phyloP scores from a whole-genome alignment of 2,329 filamentous ascomycete genomes.

The Penicillium sp. region DNA sequence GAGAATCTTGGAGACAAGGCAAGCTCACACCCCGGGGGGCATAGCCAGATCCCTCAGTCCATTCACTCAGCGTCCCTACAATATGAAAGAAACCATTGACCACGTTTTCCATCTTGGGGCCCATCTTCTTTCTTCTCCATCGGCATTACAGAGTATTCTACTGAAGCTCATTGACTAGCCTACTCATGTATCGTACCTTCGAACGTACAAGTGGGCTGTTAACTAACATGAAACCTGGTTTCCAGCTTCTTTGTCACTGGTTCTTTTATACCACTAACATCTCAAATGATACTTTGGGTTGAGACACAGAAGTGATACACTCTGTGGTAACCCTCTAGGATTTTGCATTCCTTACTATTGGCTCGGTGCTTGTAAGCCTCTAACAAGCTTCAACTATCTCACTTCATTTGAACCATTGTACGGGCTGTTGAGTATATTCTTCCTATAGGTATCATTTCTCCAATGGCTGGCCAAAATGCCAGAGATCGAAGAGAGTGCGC shows the following conservation, averaged over 20 bases:
- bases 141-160: not conserved
- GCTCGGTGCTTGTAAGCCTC: not conserved
- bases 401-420: not conserved
- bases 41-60: not conserved
- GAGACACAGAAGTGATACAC: not conserved
- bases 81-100: not conserved
- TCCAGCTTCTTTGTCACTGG: not conserved
- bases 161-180: not conserved
- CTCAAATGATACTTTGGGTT: not conserved
- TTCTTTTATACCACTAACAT: not conserved
- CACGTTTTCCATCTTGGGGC: not conserved
- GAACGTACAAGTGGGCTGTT: not conserved
- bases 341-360: no score
- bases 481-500: not conserved
- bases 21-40: not conserved
- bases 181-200: not conserved
- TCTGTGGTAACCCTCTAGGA: not conserved
- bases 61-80: not conserved
- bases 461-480: not conserved
- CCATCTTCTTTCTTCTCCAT: not conserved
- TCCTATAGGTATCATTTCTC: not conserved
- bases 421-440: no score
- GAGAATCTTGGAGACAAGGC: not conserved
- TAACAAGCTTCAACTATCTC: not conserved
- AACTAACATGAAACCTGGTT: not conserved